Conservation (phyloP, 2,329 filamentous ascomycete species). For the Lachnum nothofagi region DNA sequence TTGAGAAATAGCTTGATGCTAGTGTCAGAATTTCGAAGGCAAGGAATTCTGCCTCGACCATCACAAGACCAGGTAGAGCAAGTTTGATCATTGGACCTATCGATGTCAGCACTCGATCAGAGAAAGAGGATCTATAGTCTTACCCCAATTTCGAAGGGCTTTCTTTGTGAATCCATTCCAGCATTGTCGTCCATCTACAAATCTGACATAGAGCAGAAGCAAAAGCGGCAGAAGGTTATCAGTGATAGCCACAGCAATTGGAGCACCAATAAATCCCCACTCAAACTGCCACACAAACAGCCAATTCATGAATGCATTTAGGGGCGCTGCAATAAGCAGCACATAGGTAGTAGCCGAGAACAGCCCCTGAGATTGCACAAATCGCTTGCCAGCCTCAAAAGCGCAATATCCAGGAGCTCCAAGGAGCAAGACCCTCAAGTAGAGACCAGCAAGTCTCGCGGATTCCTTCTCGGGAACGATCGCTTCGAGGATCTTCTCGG, state of each 20-base stretch:
- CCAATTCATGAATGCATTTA: constrained; percentile 76
- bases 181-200: constrained; percentile 67
- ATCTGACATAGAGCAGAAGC: constrained; percentile 69
- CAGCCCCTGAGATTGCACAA: constrained; percentile 74
- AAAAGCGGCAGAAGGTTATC: constrained; percentile 69
- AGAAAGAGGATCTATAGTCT: constrained; percentile 4
- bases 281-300: constrained; percentile 67
- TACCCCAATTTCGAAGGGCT: constrained; percentile 66
- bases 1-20: constrained; percentile 72
- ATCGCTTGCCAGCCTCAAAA: constrained; percentile 75
- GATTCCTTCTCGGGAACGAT: constrained; percentile 70
- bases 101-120: constrained; percentile 9
- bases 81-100: constrained; percentile 73
- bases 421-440: constrained; percentile 63
- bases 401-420: constrained; percentile 71
- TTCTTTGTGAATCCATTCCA: constrained; percentile 74
- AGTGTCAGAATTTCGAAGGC: constrained; percentile 89
- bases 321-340: constrained; percentile 66
- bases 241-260: constrained; percentile 69
- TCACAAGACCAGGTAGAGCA: constrained; percentile 81
- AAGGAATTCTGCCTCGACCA: constrained; percentile 90
- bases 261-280: constrained; percentile 72
- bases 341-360: constrained; percentile 78
- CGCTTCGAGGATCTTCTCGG: constrained; percentile 56
- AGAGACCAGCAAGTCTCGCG: constrained; percentile 65